phyloP scores from a whole-genome alignment of 768 basidiomycete genomes.

The Agaricus sinodeliciosus region DNA sequence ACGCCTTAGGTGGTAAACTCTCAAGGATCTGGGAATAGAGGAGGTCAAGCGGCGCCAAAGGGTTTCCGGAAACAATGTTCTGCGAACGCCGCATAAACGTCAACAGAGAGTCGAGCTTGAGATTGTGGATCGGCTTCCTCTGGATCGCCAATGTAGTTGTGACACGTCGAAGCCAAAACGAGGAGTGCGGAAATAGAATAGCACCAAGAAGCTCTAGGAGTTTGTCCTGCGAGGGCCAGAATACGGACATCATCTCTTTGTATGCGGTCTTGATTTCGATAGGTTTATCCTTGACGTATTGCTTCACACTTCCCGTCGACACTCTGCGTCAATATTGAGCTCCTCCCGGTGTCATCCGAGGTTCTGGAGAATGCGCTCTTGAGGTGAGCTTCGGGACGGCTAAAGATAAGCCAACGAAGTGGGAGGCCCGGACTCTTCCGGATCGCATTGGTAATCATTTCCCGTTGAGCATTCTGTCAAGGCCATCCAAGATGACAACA shows the following conservation, averaged over 20 bases:
- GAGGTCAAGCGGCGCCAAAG: background rate
- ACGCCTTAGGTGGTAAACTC: background rate
- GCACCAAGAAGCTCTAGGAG: background rate
- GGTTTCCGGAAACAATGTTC: background rate
- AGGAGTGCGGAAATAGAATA: background rate
- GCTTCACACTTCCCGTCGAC: too few species aligned
- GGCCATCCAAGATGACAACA: conserved; percentile 1
- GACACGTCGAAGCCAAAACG: background rate
- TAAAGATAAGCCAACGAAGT: background rate
- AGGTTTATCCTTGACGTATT: background rate
- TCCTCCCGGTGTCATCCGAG: too few species aligned
- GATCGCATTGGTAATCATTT: background rate
- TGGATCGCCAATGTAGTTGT: background rate
- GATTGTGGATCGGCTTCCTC: background rate
- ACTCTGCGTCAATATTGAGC: too few species aligned
- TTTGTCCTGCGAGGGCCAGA: background rate
- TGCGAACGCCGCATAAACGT: background rate
- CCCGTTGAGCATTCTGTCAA: background rate
- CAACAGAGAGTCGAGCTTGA: background rate
- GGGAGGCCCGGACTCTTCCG: background rate
- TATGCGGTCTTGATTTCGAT: too few species aligned
- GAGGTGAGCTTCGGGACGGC: background rate
- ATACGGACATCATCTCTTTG: background rate
- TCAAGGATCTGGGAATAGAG: background rate
- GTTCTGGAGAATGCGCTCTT: background rate